These are phyloP conservation scores for Cyberlindnera mrakii DNA, from an alignment of 805 yeast genomes.

Conservation along the genomic window DNA sequence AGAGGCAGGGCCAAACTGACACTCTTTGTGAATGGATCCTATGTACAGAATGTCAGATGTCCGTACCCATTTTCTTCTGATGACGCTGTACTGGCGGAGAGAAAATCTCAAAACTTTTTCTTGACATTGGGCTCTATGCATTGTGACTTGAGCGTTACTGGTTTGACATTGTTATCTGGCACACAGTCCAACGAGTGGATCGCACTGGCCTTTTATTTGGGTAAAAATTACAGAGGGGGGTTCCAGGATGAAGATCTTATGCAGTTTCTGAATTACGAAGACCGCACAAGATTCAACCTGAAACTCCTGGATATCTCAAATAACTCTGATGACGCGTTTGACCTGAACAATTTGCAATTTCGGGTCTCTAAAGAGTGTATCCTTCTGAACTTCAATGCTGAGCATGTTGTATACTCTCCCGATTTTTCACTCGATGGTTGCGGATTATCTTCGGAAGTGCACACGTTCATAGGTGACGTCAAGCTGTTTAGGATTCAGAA, in stretches of 20 bases:
- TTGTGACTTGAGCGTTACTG: conserved; percentile 19
- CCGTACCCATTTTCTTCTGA: conserved; percentile 12
- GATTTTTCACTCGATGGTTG: conserved; percentile 1
- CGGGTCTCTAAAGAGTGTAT: conserved; percentile 13
- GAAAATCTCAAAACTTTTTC: neutral
- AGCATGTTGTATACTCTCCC: neutral
- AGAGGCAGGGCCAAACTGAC: conserved; percentile 13
- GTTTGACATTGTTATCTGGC: conserved; percentile 33
- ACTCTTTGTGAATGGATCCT: conserved; percentile 13
- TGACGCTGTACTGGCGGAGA: neutral
- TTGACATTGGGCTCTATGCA: conserved; percentile 12
- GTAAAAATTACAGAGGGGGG: conserved; percentile 44
- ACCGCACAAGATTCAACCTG: conserved; percentile 31
- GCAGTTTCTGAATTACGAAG: conserved; percentile 33
- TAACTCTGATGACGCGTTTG: conserved; percentile 13
- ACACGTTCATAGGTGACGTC: conserved; percentile 9
- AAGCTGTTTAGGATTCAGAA: conserved; percentile 3
- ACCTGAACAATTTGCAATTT: conserved; percentile 13
- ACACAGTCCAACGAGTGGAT: conserved; percentile 46
- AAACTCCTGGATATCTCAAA: conserved; percentile 28
- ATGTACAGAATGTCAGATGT: conserved; percentile 16
- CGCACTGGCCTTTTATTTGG: conserved; percentile 38
- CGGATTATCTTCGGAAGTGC: conserved; percentile 1
- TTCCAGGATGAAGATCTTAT: conserved; percentile 33
- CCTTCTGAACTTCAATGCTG: conserved; percentile 16